A percentile compares a stretch with the other conserved stretches of the same genome.
Evolutionary conservation across 1,284 basidiomycete genomes (phyloP).

Genomic region (Pholiota adiposa): DNA sequence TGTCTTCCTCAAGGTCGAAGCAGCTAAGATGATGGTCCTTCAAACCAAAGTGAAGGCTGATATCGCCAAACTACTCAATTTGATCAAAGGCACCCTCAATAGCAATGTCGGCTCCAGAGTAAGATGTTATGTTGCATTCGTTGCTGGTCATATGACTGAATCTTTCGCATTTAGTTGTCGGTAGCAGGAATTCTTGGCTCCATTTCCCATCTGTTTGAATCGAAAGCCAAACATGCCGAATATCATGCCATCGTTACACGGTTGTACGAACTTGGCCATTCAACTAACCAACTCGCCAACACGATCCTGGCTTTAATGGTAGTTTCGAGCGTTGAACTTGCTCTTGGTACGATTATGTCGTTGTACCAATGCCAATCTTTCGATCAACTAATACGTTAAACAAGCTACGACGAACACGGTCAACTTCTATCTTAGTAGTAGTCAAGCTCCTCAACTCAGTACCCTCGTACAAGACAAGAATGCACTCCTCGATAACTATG

Average conservation of each 20-base stretch:
- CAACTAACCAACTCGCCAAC: constrained; percentile 65
- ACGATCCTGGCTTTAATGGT: constrained; percentile 74
- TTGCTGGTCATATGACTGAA: neutral
- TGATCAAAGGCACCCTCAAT: constrained; percentile 56
- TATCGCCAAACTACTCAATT: constrained; percentile 53
- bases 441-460: constrained; percentile 44
- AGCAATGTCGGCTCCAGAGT: constrained; percentile 35
- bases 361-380: neutral
- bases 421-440: constrained; percentile 61
- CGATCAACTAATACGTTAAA: too few relatives aligned
- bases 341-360: constrained; percentile 51
- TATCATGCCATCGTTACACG: constrained; percentile 58
- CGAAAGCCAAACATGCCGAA: constrained; percentile 48
- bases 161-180: constrained; percentile 44
- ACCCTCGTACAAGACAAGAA: constrained; percentile 43
- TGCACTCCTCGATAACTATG: constrained; percentile 46
- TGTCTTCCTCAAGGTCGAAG: constrained; percentile 74
- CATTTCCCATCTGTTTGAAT: constrained; percentile 45
- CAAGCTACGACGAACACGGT: constrained; percentile 48
- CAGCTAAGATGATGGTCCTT: constrained; percentile 57
- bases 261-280: constrained; percentile 56
- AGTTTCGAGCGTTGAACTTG: constrained; percentile 67
- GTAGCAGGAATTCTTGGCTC: constrained; percentile 50
- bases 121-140: constrained; percentile 6
- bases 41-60: constrained; percentile 54